Evolutionary conservation across 768 basidiomycete genomes (phyloP), one percentile per base, ranked within the genome.

Genomic region (Tricholoma furcatifolium): DNA sequence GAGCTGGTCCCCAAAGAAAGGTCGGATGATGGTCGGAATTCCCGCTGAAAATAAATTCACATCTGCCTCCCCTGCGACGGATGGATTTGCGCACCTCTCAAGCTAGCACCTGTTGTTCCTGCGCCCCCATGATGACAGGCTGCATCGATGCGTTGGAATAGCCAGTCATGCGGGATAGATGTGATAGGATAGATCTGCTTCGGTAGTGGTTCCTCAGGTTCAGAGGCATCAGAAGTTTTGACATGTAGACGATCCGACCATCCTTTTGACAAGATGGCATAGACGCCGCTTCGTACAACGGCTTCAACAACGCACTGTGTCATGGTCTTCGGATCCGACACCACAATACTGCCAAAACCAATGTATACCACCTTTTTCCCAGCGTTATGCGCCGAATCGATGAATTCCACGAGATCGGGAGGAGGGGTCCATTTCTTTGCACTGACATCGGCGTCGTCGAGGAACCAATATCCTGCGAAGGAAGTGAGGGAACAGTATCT

Each of bases 101-200:
- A 73, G 72, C 91, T 94, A 15, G 96, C 96, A 8, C 95, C 95
- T 1, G 93, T 95, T 2, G 96, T 97, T 18, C 96, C 96, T 4
- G 96, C 93, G 50, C 96, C 96, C 54, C 96, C 96, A 63, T 99
- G 96, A 74, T 99, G 96, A 58, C 95, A 97, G 15, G 93, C 93
- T n/a, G 93, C 96, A 65, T 95, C 91, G 54, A 99, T 93, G 41
- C 86, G 82, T 58, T 79, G 80, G 75, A 99, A 99, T 44, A 99
- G 70, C 96, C 96, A 99, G 66, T 98, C 93, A 58, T 96, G 94
- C 32, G 95, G 94, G 50, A 96, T 80, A 4, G 93, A 91, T 17
- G 85, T 77, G 54, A 98, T 87, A 1, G 85, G 74, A 66, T 90
- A 93, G 56, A 97, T 93, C 64, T 91, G 81, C 49, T 81, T 76